Percentiles rank a stretch among this genome's conserved stretches.
Conservation (phyloP, 441 rosid genomes). For the Gossypium schwendimanii region DNA sequence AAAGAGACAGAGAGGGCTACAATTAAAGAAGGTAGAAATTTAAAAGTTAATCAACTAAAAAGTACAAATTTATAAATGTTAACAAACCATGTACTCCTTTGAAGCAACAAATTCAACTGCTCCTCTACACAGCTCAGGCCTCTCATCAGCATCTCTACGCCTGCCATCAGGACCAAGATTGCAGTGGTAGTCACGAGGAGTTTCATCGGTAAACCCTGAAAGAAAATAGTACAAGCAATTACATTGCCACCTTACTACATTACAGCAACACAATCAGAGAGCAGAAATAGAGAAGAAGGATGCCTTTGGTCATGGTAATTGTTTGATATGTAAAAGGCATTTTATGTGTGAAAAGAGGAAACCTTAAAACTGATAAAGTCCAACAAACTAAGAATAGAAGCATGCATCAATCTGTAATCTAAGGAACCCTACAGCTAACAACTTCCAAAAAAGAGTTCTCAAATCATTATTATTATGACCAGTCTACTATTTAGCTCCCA, state of each 20-base stretch:
- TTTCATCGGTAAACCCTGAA: conserved; percentile 81
- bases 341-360: conserved; percentile 4
- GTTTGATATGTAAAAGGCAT: neutral
- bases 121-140: conserved; percentile 95
- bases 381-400: neutral
- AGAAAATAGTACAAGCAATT: conserved; percentile 11
- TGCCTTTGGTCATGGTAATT: neutral
- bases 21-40: neutral
- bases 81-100: conserved; percentile 80
- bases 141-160: conserved; percentile 94
- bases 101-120: conserved; percentile 88
- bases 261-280: conserved; percentile 3
- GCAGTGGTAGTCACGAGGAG: conserved; percentile 92
- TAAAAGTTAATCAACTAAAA: neutral
- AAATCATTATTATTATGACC: neutral
- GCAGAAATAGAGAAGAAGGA: neutral
- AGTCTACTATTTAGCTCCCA: neutral
- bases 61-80: conserved; percentile 5
- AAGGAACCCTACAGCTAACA: neutral
- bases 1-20: neutral
- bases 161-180: conserved; percentile 97
- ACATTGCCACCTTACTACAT: conserved; percentile 14
- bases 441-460: neutral
- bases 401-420: neutral
- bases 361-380: neutral